Evolutionary conservation across 139 green algal species (phyloP), one percentile per base, ranked within the genome.

Genomic region (Edaphochlamys debaryana): DNA sequence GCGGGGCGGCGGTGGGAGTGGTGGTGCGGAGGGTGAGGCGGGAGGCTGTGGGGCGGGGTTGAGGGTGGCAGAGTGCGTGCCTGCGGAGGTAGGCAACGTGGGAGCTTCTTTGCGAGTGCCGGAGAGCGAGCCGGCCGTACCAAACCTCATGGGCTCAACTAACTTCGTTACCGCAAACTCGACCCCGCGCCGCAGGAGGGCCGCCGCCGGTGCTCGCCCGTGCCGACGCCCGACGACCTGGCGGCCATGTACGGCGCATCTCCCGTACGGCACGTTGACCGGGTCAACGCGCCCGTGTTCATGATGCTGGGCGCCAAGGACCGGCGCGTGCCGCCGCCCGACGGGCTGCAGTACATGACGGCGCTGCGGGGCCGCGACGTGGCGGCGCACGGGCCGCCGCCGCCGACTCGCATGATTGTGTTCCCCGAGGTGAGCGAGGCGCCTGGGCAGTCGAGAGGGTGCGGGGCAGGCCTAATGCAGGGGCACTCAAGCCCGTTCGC

Each of bases 261-360:
- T 0, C 96, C 96, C 52, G 90, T 94, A 58, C 71, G 87, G 4
- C 86, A 98, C 79, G 84, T 95, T 37, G 70, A 88, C 67, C 91
- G 93, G 29, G 78, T 84, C 1, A 92, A 84, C 32, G 91, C 94
- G 1, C 96, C 96, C 7, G 82, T 97, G 79, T 84, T 97, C 20
- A 94, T 98, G 62, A 90, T 99, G 90, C 86, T 99, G 75, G 96
- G 96, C 0, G 91, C 87, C 38, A 91, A 93, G 80, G 96, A 98
- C 90, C 69, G 82, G 6, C 84, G 87, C 5, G 87, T 93, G 34
- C 90, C 90, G 3, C 69, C 71, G 62, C 74, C 82, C 11, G 95
- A 98, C 78, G 93, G 91, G 0, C 89, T 94, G 77, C 90, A 95
- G 88, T 98, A 95, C 56, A 67, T 94, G 42, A 63, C 88, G 23